phyloP scores from a whole-genome alignment of 2,329 filamentous ascomycete species.

The Zasmidium angulare region DNA sequence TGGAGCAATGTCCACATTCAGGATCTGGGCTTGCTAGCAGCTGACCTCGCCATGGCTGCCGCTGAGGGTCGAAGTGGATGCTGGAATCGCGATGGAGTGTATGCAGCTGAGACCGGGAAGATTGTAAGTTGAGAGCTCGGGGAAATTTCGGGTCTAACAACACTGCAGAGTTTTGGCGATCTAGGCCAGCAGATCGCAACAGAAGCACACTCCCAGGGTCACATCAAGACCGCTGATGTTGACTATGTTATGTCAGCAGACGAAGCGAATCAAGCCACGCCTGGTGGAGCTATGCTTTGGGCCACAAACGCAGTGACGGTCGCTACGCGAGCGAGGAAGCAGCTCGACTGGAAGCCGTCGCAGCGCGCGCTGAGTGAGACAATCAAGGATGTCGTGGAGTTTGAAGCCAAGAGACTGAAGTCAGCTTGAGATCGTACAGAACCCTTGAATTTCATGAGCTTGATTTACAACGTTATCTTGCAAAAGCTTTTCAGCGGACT shows the following conservation, averaged over 20 bases:
- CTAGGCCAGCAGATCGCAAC: slow-evolving; percentile 28
- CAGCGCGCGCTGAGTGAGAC: slow-evolving; percentile 14
- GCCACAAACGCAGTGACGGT: slow-evolving; percentile 58
- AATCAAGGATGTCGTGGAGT: slow-evolving; percentile 51
- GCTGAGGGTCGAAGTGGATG: slow-evolving; percentile 33
- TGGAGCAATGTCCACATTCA: slow-evolving; percentile 56
- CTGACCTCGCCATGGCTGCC: slow-evolving; percentile 55
- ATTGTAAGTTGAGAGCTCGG: slow-evolving; percentile 43
- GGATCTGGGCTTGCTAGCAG: slow-evolving; percentile 57
- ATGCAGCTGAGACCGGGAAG: slow-evolving; percentile 61
- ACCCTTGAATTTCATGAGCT: too few species aligned
- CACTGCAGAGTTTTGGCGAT: slow-evolving; percentile 30
- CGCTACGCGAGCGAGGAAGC: slow-evolving; percentile 54
- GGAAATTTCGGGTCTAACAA: not conserved
- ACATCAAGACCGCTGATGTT: slow-evolving; percentile 39
- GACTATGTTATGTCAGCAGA: not conserved
- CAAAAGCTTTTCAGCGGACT: too few species aligned
- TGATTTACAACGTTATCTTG: too few species aligned
- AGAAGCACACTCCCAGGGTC: slow-evolving; percentile 55
- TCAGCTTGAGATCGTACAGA: too few species aligned
- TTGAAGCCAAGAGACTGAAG: slow-evolving; percentile 38
- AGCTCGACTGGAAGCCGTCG: slow-evolving; percentile 59
- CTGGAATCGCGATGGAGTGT: slow-evolving; percentile 64
- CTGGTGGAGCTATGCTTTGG: slow-evolving; percentile 52
- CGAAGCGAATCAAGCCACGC: slow-evolving; percentile 46